Percentiles rank a stretch among this genome's conserved stretches.
Evolutionary conservation across 2,329 filamentous ascomycete genomes (phyloP).

Genomic region (Aureobasidium zeae): DNA sequence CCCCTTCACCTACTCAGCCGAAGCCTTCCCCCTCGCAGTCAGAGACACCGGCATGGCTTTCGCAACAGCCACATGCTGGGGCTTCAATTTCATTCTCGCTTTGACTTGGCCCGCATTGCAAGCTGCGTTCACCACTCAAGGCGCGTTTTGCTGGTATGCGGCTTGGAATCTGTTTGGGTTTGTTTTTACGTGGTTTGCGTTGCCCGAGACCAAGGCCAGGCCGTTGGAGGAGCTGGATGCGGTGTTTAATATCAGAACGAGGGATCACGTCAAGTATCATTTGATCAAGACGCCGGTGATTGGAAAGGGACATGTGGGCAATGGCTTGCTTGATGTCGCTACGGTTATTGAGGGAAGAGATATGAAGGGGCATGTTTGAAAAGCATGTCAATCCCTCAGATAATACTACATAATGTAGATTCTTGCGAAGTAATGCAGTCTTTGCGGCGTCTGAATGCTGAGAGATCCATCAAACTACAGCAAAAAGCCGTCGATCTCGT

Average conservation of each 20-base stretch:
- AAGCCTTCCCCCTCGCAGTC: conserved; percentile 36
- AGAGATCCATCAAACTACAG: conserved; percentile 1
- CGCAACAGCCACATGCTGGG: conserved; percentile 47
- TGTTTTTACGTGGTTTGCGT: conserved; percentile 35
- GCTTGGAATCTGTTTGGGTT: conserved; percentile 47
- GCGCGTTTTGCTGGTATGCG: conserved; percentile 49
- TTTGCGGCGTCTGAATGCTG: too few relatives aligned
- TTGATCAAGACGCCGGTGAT: conserved; percentile 5
- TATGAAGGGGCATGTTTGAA: conserved; percentile 4
- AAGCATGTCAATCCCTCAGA: too few relatives aligned
- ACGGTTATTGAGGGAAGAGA: conserved; percentile 2
- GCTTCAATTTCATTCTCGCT: conserved; percentile 33
- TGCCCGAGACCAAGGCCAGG: conserved; percentile 38
- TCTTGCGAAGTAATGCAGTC: too few relatives aligned
- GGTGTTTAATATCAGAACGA: conserved; percentile 13
- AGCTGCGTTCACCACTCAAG: conserved; percentile 39
- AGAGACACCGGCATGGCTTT: conserved; percentile 35
- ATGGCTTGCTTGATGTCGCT: conserved; percentile 5
- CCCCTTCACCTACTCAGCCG: conserved; percentile 36
- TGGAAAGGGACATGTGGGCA: conserved; percentile 1
- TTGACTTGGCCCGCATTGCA: conserved; percentile 42
- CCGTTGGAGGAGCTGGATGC: conserved; percentile 41
- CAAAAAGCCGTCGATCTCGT: neutral
- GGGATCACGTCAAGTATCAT: conserved; percentile 10
- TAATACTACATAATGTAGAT: too few relatives aligned